A percentile compares a stretch with the other conserved stretches of the same genome.
Evolutionary conservation across 768 basidiomycete genomes (phyloP).

Genomic region (Calocybe cyanea): DNA sequence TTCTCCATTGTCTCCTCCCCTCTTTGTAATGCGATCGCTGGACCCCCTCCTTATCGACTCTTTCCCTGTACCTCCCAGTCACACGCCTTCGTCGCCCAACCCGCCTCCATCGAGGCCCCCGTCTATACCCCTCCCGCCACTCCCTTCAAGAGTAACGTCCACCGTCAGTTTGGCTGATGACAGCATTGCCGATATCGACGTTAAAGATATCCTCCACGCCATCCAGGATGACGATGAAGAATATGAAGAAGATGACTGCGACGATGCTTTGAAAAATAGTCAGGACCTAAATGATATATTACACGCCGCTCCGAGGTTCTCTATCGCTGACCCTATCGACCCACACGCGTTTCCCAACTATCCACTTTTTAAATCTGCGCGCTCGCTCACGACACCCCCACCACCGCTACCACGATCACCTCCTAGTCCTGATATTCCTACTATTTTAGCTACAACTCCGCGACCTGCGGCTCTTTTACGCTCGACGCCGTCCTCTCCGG

Average conservation of each 20-base stretch:
- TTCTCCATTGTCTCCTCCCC: no score
- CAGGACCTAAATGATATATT: slow-evolving; percentile 1
- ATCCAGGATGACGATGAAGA: slow-evolving; percentile 21
- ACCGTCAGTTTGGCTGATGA: slow-evolving; percentile 37
- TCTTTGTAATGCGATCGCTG: slow-evolving; percentile 6
- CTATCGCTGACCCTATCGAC: slow-evolving; percentile 29
- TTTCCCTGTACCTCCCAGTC: slow-evolving; percentile 39
- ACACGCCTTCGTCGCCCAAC: slow-evolving; percentile 38
- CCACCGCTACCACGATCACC: slow-evolving; percentile 4
- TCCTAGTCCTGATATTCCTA: slow-evolving; percentile 22
- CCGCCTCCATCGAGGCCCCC: slow-evolving; percentile 62
- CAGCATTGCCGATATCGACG: slow-evolving; percentile 34
- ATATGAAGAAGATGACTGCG: slow-evolving; percentile 14
- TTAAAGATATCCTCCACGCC: slow-evolving; percentile 23
- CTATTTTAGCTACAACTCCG: slow-evolving; percentile 22
- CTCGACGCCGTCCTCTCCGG: slow-evolving; percentile 5
- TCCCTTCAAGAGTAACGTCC: slow-evolving; percentile 53
- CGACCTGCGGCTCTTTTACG: slow-evolving; percentile 10
- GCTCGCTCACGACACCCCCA: slow-evolving; percentile 1
- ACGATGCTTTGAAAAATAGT: slow-evolving; percentile 4
- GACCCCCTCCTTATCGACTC: slow-evolving; percentile 29
- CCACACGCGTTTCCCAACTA: slow-evolving; percentile 14
- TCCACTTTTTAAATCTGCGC: background rate
- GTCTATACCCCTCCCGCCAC: slow-evolving; percentile 58
- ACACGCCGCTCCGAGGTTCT: slow-evolving; percentile 6